Evolutionary conservation across 1,139 yeast genomes (phyloP), one percentile per base, ranked within the genome.

Genomic region (Yamadazyma kanchanaburiensis): DNA sequence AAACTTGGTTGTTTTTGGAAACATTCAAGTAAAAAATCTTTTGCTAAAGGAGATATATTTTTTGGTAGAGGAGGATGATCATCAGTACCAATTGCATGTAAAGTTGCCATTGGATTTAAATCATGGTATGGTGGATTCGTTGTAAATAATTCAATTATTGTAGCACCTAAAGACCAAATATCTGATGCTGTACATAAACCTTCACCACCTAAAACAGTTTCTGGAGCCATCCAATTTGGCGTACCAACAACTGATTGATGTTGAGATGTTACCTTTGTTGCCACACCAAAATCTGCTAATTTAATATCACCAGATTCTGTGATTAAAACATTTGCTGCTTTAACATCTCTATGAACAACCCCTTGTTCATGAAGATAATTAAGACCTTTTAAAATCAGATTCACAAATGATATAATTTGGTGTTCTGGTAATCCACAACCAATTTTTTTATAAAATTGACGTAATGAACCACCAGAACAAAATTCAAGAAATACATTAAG

Each of bases 81-180:
- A 37, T 88, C 95, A 12, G 87, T 80, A 2, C 94, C 96, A 33
- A 89, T 87, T 0, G 96, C 95, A 60, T 86, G 95, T 41, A 91
- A 68, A 0, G 96, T 89, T 1, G 94, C 86, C 79, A 88, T 83
- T 15, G 88, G 86, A 35, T 81, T 80, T 34, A 83, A 60, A 29
- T 86, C 81, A 40, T 83, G 82, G 46, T 86, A 87, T 0, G 97
- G 96, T 0, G 98, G 97, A 31, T 78, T 70, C 0, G 87, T 95
- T 0, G 96, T 83, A 32, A 87, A 64, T 28, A 91, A 61, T 52
- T 91, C 99, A 7, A 89, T 77, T 4, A 89, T 75, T 0, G 97
- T 91, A 12, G 96, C 95, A 2, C 97, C 99, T 21, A 91, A 59
- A n/a, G 96, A 85, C 97, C 94, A 84, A 15, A 83, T 74, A 54